Evolutionary conservation across 2,329 filamentous ascomycete genomes (phyloP).

Genomic region (Mariannaea elegans): DNA sequence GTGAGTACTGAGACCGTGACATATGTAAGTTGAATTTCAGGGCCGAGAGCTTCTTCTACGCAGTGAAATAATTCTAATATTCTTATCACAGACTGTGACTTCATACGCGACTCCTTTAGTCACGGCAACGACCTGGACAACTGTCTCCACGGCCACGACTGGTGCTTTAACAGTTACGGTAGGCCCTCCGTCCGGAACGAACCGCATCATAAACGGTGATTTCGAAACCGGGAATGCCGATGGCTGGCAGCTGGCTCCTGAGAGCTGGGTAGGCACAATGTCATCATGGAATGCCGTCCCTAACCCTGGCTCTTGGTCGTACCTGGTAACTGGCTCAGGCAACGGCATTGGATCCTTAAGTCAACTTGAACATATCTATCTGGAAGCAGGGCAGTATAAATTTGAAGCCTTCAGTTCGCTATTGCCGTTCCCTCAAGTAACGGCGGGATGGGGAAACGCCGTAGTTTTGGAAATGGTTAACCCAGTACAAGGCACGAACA

Average conservation of each 20-base stretch:
- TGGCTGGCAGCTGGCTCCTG: constrained; percentile 17
- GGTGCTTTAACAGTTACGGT: constrained; percentile 17
- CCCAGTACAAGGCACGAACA: constrained; percentile 11
- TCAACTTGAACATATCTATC: constrained; percentile 6
- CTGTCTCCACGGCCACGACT: constrained; percentile 19
- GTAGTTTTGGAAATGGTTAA: constrained; percentile 17
- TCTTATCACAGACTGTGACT: constrained; percentile 1
- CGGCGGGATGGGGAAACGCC: background rate
- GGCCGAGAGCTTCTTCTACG: background rate
- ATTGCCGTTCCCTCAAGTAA: background rate
- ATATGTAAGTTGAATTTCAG: background rate
- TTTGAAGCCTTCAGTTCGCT: background rate
- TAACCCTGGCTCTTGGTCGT: background rate
- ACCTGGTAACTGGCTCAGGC: background rate
- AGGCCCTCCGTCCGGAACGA: constrained; percentile 6
- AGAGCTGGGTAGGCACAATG: constrained; percentile 13
- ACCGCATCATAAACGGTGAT: constrained; percentile 19
- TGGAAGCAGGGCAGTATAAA: constrained; percentile 16
- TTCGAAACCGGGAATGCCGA: constrained; percentile 11
- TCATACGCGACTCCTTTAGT: constrained; percentile 10
- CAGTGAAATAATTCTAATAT: background rate
- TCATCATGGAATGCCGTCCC: background rate
- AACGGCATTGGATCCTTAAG: constrained; percentile 7
- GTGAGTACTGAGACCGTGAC: constrained; percentile 18
- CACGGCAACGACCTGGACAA: constrained; percentile 15